Evolutionary conservation across 192 early-diverging fungal species (phyloP).

Genomic region (Rhizophagus clarus): DNA sequence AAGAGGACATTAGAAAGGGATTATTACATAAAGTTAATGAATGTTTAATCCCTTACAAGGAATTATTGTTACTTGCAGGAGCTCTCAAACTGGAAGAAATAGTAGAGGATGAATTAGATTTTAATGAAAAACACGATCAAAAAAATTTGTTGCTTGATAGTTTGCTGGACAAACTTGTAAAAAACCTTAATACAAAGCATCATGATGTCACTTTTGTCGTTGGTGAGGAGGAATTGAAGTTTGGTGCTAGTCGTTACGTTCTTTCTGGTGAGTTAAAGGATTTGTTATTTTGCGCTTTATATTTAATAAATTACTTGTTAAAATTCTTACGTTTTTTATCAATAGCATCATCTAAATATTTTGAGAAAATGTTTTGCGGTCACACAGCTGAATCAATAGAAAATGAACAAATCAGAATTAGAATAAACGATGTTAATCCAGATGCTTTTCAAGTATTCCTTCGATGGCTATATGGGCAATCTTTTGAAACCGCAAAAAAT

Average conservation of each 20-base stretch:
- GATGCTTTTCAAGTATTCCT: not conserved
- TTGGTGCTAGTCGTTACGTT: constrained; percentile 13
- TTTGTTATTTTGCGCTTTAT: not conserved
- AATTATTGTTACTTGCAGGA: not conserved
- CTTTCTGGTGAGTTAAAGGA: not conserved
- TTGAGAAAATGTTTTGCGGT: not conserved
- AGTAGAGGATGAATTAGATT: too few relatives aligned
- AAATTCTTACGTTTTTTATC: not conserved
- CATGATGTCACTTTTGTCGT: constrained; percentile 16
- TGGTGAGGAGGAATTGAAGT: not conserved
- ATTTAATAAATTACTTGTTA: not conserved
- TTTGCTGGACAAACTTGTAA: not conserved
- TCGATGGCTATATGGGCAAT: constrained; percentile 7
- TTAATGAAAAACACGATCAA: not conserved
- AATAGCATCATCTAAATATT: not conserved
- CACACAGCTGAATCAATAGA: not conserved
- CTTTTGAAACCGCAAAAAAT: not conserved
- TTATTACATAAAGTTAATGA: constrained; percentile 13
- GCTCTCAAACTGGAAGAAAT: not conserved
- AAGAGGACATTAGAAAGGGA: not conserved
- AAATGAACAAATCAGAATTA: not conserved
- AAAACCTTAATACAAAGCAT: not conserved
- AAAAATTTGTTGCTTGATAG: not conserved
- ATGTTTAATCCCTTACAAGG: not conserved
- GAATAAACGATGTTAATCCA: not conserved